These are phyloP conservation scores for Paracamarosporium sp. DNA, from an alignment of 2,329 filamentous ascomycete species.

Conservation along the genomic window DNA sequence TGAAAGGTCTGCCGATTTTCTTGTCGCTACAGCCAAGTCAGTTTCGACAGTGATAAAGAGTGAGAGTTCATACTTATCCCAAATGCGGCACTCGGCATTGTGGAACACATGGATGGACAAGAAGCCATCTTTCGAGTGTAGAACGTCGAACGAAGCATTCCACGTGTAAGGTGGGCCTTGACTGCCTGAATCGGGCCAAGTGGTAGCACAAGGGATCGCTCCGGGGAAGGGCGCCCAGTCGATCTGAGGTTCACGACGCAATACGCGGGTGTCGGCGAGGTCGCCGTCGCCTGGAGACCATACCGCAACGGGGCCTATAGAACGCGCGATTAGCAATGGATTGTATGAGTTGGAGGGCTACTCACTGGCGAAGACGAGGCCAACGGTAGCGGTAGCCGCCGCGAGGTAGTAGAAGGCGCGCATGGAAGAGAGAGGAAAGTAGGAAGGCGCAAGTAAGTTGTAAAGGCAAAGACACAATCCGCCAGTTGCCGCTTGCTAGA, in stretches of 20 bases:
- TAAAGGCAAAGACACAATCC: background rate
- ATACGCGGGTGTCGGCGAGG: background rate
- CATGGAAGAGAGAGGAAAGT: background rate
- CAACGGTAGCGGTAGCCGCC: background rate
- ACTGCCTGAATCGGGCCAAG: background rate
- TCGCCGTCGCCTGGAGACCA: background rate
- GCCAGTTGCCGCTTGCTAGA: background rate
- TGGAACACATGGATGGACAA: background rate
- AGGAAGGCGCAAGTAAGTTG: background rate
- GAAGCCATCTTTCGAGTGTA: background rate
- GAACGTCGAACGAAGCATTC: background rate
- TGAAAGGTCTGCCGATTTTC: too few relatives aligned
- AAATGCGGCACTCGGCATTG: background rate
- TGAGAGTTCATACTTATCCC: background rate
- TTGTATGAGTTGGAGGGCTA: background rate
- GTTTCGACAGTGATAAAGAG: background rate
- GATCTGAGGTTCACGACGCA: background rate
- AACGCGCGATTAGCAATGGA: background rate
- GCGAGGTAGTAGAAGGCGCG: background rate
- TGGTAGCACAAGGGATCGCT: background rate
- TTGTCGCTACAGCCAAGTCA: background rate
- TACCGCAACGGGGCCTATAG: background rate
- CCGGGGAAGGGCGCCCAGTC: too few relatives aligned
- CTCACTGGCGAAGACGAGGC: background rate
- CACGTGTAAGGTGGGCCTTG: background rate